Evolutionary conservation across 805 yeast genomes (phyloP).

Genomic region (Lachancea waltii): DNA sequence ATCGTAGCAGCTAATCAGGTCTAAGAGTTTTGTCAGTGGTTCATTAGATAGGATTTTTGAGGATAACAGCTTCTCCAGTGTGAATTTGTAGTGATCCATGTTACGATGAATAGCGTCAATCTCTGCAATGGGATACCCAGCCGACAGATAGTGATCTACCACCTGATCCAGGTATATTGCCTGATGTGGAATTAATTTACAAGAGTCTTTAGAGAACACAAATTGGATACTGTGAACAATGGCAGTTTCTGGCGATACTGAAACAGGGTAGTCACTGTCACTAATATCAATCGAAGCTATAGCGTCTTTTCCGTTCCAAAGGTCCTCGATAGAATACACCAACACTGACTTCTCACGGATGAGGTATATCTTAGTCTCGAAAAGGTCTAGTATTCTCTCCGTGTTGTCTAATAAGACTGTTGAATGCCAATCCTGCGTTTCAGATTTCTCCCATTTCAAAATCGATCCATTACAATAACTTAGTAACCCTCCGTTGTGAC

Average conservation of each 20-base stretch:
- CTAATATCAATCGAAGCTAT: conserved; percentile 17
- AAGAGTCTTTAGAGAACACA: conserved; percentile 15
- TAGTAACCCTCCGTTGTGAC: conserved; percentile 22
- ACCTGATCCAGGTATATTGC: conserved; percentile 29
- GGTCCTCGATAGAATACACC: conserved; percentile 17
- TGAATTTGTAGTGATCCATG: conserved; percentile 29
- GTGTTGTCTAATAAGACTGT: conserved; percentile 17
- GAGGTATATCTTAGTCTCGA: conserved; percentile 20
- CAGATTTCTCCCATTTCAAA: conserved; percentile 13
- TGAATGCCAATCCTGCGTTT: conserved; percentile 17
- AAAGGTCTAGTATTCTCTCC: conserved; percentile 27
- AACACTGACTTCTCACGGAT: conserved; percentile 16
- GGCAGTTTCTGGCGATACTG: conserved; percentile 26
- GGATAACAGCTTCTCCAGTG: conserved; percentile 31
- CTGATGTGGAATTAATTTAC: conserved; percentile 21
- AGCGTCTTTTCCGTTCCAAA: conserved; percentile 20
- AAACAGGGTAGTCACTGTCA: conserved; percentile 27
- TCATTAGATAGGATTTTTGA: conserved; percentile 20
- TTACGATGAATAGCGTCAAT: conserved; percentile 22
- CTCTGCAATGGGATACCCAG: conserved; percentile 11
- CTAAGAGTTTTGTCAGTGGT: conserved; percentile 20
- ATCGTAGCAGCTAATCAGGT: conserved; percentile 17
- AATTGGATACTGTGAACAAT: conserved; percentile 25
- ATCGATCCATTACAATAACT: conserved; percentile 18
- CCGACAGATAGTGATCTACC: conserved; percentile 15